These are phyloP conservation scores for Anisodus acutangulus DNA, from an alignment of 257 asterid species.

Conservation along the genomic window DNA sequence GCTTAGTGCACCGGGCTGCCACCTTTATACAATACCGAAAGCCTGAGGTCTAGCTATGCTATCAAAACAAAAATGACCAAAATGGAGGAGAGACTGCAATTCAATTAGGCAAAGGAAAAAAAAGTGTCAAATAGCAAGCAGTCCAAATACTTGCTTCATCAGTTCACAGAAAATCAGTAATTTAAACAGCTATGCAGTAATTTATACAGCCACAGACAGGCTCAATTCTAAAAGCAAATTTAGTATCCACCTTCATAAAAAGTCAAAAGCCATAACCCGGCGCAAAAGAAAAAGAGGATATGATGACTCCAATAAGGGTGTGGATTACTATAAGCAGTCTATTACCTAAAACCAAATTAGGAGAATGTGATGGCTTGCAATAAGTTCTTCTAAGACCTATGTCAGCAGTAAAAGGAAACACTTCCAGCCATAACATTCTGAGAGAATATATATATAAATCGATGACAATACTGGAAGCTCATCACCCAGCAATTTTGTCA, in stretches of 20 bases:
- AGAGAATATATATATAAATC: too few relatives aligned
- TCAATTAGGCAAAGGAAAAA: not conserved
- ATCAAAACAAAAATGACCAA: not conserved
- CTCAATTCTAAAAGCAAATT: not conserved
- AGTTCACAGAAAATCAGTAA: not conserved
- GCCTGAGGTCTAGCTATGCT: not conserved
- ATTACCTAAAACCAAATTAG: not conserved
- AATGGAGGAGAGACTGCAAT: not conserved
- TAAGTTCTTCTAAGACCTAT: not conserved
- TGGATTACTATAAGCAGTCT: not conserved
- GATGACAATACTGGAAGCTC: not conserved
- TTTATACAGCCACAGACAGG: not conserved
- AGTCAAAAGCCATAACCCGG: not conserved
- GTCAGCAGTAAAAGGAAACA: too few relatives aligned
- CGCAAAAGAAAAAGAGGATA: not conserved
- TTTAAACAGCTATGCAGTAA: not conserved
- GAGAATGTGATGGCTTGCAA: not conserved
- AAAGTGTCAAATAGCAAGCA: not conserved
- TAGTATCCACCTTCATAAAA: too few relatives aligned
- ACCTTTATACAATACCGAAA: not conserved
- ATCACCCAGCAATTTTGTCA: not conserved
- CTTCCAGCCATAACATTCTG: too few relatives aligned
- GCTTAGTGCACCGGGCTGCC: too few relatives aligned
- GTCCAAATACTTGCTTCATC: not conserved
- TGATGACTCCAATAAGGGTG: not conserved